These are phyloP conservation scores for Ceratocystis destructans DNA, from an alignment of 2,329 filamentous ascomycete species.

Conservation along the genomic window DNA sequence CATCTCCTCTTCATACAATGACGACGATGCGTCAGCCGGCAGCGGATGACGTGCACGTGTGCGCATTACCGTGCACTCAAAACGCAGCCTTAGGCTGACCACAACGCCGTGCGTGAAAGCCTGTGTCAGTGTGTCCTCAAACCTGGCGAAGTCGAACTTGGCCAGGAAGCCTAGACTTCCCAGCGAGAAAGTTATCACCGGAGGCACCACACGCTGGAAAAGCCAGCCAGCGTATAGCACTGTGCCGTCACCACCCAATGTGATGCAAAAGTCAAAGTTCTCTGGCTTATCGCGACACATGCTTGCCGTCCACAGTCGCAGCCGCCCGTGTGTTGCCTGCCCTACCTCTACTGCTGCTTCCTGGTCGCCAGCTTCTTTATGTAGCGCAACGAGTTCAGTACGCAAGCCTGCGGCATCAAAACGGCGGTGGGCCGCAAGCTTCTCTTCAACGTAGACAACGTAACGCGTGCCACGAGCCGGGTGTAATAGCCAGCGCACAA, in stretches of 20 bases:
- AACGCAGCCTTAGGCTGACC: conserved; percentile 73
- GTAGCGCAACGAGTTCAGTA: conserved; percentile 38
- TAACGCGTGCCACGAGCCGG: conserved; percentile 54
- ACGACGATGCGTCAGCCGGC: conserved; percentile 12
- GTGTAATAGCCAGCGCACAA: conserved; percentile 68
- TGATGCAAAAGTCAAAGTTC: conserved; percentile 85
- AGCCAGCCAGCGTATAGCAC: conserved; percentile 94
- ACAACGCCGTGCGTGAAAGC: conserved; percentile 75
- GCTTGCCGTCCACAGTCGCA: conserved; percentile 72
- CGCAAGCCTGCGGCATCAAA: conserved; percentile 63
- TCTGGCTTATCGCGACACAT: conserved; percentile 69
- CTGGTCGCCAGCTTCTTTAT: conserved; percentile 27
- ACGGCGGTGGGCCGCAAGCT: conserved; percentile 51
- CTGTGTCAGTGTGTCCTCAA: conserved; percentile 51
- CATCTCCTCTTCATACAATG: conserved; percentile 28
- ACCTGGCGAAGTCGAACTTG: conserved; percentile 82
- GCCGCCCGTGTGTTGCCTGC: conserved; percentile 33
- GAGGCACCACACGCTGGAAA: conserved; percentile 89
- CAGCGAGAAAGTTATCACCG: conserved; percentile 78
- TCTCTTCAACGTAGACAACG: conserved; percentile 71
- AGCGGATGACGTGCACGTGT: conserved; percentile 36
- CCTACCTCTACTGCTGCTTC: conserved; percentile 26
- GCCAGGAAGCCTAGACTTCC: conserved; percentile 91
- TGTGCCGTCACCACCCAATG: conserved; percentile 88
- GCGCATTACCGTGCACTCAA: conserved; percentile 90